Evolutionary conservation across 2,329 filamentous ascomycete species (phyloP), one percentile per base, ranked within the genome.

Genomic region (Cadophora gregata): DNA sequence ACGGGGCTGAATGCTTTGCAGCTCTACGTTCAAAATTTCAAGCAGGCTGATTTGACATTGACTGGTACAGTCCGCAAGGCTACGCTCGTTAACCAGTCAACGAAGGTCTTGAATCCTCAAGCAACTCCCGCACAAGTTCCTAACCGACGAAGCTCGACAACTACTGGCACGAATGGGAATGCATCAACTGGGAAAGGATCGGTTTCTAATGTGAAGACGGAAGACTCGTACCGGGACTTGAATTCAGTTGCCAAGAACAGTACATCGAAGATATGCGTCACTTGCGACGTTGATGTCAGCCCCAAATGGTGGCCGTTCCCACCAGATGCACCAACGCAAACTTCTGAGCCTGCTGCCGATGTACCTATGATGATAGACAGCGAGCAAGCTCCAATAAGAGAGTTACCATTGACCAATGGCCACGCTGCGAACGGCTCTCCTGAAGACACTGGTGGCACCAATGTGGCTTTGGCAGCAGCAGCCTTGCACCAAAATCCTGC

Each of bases 41-140:
- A 99, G 79, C 95, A 98, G 79, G 95, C 96, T 9, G 96, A 99
- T 77, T 85, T 95, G 48, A 88, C 92, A 2, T 81, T 97, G 73
- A 97, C 94, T 2, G 96, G 96, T 31, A 97, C 95, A 21, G 93
- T 96, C 25, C 90, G 96, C 63, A 97, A 97, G 79, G 95, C 96
- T 25, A 96, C 93, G 67, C 85, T 77, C 4, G 75, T 82, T 75
- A 76, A 81, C 73, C 73, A 80, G 73, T 73, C 78, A 65, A 72
- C 81, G 71, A 74, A 78, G 68, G 60, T 67, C 21, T 36, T 69
- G 33, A 75, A 73, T 69, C 33, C 56, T 47, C 67, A 72, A 16
- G 53, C 65, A 3, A 45, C 71, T 21, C 36, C 55, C 19, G 74
- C 78, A 27, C 72, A 76, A 21, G 69, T 80, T 67, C 75, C 78